Evolutionary conservation across 2,329 filamentous ascomycete genomes (phyloP).

Genomic region (Volutella citrinella): DNA sequence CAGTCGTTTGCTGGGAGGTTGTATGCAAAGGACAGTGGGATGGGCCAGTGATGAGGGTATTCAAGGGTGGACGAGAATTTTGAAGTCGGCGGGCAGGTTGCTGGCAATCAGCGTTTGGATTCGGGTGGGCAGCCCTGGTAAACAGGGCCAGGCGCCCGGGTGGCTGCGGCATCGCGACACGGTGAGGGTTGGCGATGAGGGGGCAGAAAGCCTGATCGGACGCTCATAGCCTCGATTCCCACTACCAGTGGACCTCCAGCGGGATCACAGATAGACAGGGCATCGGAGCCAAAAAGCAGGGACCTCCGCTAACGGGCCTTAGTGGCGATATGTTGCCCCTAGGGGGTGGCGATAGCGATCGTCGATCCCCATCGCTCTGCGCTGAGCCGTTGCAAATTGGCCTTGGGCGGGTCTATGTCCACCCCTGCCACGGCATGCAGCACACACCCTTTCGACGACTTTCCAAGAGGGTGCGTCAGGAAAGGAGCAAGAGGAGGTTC

Average conservation of each 20-base stretch:
- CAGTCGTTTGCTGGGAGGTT: too few species aligned
- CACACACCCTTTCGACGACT: too few species aligned
- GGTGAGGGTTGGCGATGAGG: slow-evolving; percentile 14
- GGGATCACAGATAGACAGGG: slow-evolving; percentile 30
- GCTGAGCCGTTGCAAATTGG: slow-evolving; percentile 1
- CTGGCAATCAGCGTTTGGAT: too few species aligned
- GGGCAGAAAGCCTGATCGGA: slow-evolving; percentile 25
- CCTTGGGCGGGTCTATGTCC: not conserved
- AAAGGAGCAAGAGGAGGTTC: not conserved
- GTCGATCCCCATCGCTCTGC: not conserved
- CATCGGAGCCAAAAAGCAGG: slow-evolving; percentile 27
- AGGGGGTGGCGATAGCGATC: slow-evolving; percentile 1
- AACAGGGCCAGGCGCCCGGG: not conserved
- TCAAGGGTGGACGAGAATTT: too few species aligned
- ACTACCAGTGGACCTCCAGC: slow-evolving; percentile 19
- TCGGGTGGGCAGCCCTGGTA: too few species aligned
- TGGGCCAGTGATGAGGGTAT: too few species aligned
- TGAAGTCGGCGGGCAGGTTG: too few species aligned
- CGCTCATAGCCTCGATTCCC: slow-evolving; percentile 34
- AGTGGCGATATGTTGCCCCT: slow-evolving; percentile 4
- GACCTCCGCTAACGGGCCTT: slow-evolving; percentile 19
- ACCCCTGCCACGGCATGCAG: not conserved
- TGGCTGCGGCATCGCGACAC: slow-evolving; percentile 14
- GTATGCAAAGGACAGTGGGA: too few species aligned
- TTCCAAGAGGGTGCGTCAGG: too few species aligned